These are phyloP conservation scores for Pseudogymnoascus sp. DNA, from an alignment of 2,329 filamentous ascomycete species.

Conservation along the genomic window DNA sequence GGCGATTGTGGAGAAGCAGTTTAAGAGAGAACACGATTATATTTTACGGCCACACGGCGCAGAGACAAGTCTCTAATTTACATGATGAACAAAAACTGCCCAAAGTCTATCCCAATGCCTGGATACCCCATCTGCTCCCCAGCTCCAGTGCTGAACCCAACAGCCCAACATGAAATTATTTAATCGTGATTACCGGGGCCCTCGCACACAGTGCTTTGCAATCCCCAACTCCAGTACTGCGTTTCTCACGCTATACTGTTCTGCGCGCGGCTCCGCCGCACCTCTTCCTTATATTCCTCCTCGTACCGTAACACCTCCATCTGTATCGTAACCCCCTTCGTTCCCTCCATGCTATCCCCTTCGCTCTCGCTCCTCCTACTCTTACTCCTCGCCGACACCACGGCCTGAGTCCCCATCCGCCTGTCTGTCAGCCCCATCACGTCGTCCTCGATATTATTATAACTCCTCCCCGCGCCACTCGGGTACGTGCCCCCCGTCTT, in stretches of 20 bases:
- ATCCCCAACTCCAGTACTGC: not conserved
- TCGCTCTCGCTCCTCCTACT: conserved; percentile 1
- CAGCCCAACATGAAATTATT: not conserved
- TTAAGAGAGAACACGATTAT: not conserved
- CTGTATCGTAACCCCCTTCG: conserved; percentile 1
- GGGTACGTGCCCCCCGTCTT: not conserved
- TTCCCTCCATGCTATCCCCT: not conserved
- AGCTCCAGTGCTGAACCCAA: not conserved
- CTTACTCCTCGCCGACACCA: not conserved
- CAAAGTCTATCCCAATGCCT: not conserved
- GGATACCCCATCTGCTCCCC: not conserved
- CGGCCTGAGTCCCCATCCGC: not conserved
- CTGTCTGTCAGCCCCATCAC: not conserved
- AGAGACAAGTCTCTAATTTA: not conserved
- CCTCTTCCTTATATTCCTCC: not conserved
- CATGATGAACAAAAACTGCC: not conserved
- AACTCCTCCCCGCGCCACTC: not conserved
- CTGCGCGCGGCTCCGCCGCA: not conserved
- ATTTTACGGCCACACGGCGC: not conserved
- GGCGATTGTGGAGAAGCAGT: not conserved
- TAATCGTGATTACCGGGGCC: not conserved
- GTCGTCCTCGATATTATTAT: conserved; percentile 5
- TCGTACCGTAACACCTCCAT: conserved; percentile 5
- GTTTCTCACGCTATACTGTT: not conserved
- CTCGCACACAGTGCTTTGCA: not conserved